Conservation (phyloP, 208 protist species). For the Blastocrithidia nonstop region DNA sequence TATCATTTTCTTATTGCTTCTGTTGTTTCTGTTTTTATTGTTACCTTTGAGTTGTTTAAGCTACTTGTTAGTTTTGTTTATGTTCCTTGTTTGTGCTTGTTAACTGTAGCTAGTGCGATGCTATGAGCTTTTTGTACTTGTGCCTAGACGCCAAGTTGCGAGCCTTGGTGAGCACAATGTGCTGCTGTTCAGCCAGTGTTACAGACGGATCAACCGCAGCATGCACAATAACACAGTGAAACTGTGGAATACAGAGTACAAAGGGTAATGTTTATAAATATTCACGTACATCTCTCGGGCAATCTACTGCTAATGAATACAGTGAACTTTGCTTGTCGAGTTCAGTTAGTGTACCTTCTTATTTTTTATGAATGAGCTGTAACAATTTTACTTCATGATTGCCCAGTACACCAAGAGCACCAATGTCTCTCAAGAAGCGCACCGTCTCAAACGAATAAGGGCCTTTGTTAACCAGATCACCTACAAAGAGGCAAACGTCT, state of each 20-base stretch:
- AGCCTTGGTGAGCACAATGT: conserved; percentile 28
- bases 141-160: conserved; percentile 21
- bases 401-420: conserved; percentile 44
- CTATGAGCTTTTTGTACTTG: conserved; percentile 4
- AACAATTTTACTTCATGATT: conserved; percentile 70
- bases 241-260: conserved; percentile 36
- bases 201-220: conserved; percentile 40
- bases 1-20: not conserved
- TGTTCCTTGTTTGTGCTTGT: conserved; percentile 5
- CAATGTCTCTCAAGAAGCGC: conserved; percentile 22
- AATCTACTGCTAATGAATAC: conserved; percentile 19
- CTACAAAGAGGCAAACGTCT: conserved; percentile 52
- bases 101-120: too few species aligned
- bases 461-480: conserved; percentile 77
- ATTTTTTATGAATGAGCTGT: conserved; percentile 16
- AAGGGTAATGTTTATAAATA: conserved; percentile 44
- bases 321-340: conserved; percentile 20
- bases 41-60: not conserved
- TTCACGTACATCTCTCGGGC: conserved; percentile 24
- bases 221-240: conserved; percentile 51
- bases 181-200: conserved; percentile 20
- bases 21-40: not conserved
- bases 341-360: conserved; percentile 4
- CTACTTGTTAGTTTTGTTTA: too few species aligned
- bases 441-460: conserved; percentile 55